Base-by-base conservation (phyloP, 2,329 filamentous ascomycete species). In the Stagonosporopsis chrysanthemi region DNA sequence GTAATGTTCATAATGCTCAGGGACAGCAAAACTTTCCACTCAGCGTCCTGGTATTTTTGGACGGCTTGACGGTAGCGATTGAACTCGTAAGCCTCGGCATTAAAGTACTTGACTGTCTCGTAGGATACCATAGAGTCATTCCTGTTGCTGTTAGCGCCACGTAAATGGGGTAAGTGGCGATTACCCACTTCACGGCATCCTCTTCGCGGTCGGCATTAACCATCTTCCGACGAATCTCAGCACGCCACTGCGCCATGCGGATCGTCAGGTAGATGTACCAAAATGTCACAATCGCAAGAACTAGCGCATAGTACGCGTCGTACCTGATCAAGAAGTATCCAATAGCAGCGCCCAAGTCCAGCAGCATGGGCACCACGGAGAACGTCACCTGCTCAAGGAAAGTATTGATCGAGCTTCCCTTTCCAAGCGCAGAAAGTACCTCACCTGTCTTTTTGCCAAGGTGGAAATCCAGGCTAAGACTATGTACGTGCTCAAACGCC, bases 111-210 rank as follows among this genome's bases (percentile, higher is more conserved):
- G 41, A 88, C 86, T 1, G 86, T 88, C 79, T 99, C 95, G 75
- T 98, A 99, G n/a, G 92, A 96, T 61, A 95, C 92, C 81, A 99
- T 95, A 0, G 95, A 98, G 76, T 99, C 95, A 73, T 97, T 98
- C 79, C 83, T 85, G 61, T 12, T 41, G 2, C 35, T 24, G 63
- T 77, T 63, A 77, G 72, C 47, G 12, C 14, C 9, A 22, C 26
- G 24, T 29, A 9, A 6, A 8, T n/a, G n/a, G 6, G 24, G 11
- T 23, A 6, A 14, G 17, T 5, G 15, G 12, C 6, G 15, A 14
- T 12, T 4, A 80, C 83, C 77, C 74, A 86, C 83, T 98, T 98
- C 66, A 98, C 92, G 6, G 95, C 95, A 77, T 97, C 94, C 78
- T 97, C 92, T 78, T 97, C 92, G 62, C 95, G 86, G 66, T 95